Evolutionary conservation across 345 rosid genomes (phyloP), one percentile per base, ranked within the genome.

Genomic region (Ailanthus altissimus): DNA sequence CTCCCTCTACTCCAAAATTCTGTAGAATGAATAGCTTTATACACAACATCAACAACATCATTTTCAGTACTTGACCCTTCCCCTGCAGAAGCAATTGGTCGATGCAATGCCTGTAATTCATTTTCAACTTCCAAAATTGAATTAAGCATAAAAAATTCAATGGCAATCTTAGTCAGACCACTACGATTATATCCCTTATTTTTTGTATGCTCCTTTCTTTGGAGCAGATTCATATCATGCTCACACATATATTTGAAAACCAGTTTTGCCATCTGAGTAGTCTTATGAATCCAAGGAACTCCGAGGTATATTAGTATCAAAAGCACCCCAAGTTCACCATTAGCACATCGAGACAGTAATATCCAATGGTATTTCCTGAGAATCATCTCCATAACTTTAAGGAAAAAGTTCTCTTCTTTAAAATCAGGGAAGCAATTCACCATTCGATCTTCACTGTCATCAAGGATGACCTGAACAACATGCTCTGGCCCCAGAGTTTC

Each of bases 381-480:
- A 26, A 78, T 69, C 56, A 45, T 28, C 9, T 5, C 2, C 26
- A 2, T 14, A 45, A 20, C 58, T 14, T 63, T 26, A 18, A 6
- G 0, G 59, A 26, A 72, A 18, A 53, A 13, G n/a, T 21, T 1
- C 13, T 20, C 63, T 16, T 11, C 75, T n/a, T 3, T 4, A 7
- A 20, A n/a, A 20, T 71, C 63, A n/a, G 6, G 10, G 6, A 21
- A 6, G 36, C 32, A n/a, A 12, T 56, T 0, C 12, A 0, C 10
- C 57, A 54, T 38, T 54, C 3, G 3, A 71, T 53, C 40, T 5
- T 21, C 47, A 53, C 10, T 0, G 42, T 53, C 43, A n/a, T 64
- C 47, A 23, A 75, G 32, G n/a, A 78, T 43, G n/a, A 54, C 57
- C 51, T 78, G 67, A 23, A 78, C 72, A 53, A 78, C 72, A 56